Conservation (phyloP, 2,329 filamentous ascomycete genomes). For the Aspergillus arachidicola region DNA sequence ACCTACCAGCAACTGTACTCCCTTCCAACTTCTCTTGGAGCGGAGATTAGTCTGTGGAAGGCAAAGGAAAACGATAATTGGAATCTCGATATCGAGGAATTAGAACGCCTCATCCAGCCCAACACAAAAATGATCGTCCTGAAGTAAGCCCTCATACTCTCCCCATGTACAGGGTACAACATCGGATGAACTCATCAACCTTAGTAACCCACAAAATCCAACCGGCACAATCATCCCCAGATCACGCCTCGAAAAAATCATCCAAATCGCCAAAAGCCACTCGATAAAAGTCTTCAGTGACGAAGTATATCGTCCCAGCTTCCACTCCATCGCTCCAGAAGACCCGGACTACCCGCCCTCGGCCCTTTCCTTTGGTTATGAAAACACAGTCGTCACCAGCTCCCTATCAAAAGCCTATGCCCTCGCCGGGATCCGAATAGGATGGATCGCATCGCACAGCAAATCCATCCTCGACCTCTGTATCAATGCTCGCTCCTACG, state of each 20-base stretch:
- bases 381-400: constrained; percentile 71
- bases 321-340: constrained; percentile 65
- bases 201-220: constrained; percentile 75
- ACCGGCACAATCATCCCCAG: constrained; percentile 70
- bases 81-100: constrained; percentile 66
- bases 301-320: constrained; percentile 82
- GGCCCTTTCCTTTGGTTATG: constrained; percentile 70
- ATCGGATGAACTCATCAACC: constrained; percentile 68
- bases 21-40: constrained; percentile 73
- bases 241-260: constrained; percentile 59
- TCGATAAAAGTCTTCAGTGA: constrained; percentile 71
- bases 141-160: constrained; percentile 61
- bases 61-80: constrained; percentile 67
- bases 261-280: constrained; percentile 63
- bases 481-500: constrained; percentile 73
- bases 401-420: constrained; percentile 86
- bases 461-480: constrained; percentile 63
- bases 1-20: constrained; percentile 84
- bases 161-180: constrained; percentile 6
- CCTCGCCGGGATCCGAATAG: constrained; percentile 76
- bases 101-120: constrained; percentile 62
- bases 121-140: constrained; percentile 63
- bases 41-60: constrained; percentile 78
- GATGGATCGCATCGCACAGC: constrained; percentile 76
- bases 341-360: constrained; percentile 65